Conservation (phyloP, 805 yeast genomes). For the Kluyveromyces wickerhamii region DNA sequence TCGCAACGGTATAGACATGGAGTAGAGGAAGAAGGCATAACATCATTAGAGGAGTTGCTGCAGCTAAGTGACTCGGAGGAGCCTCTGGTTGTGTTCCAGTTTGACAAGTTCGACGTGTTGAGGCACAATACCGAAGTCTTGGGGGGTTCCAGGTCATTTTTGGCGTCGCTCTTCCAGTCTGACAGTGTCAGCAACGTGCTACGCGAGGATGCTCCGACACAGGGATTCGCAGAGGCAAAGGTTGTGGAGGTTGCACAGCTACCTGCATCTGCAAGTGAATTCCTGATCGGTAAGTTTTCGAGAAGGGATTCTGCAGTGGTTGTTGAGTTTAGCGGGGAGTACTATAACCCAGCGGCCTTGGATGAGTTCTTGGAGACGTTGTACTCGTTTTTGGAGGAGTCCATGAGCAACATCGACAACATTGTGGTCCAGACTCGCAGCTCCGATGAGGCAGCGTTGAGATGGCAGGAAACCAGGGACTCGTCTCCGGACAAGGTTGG, state of each 20-base stretch:
- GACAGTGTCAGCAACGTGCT: constrained; percentile 11
- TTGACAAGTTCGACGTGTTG: constrained; percentile 14
- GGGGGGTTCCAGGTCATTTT: constrained; percentile 12
- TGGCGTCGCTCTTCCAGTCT: constrained; percentile 15
- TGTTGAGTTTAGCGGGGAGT: constrained; percentile 17
- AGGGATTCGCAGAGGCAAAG: constrained; percentile 2
- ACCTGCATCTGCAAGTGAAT: constrained; percentile 15
- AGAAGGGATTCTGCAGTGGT: constrained; percentile 16
- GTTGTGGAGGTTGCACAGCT: constrained; percentile 9
- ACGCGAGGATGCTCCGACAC: constrained; percentile 8
- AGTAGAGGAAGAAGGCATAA: constrained; percentile 7
- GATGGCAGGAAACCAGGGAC: background rate
- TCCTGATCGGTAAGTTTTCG: constrained; percentile 15
- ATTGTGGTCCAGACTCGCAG: constrained; percentile 11
- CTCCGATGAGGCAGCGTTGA: background rate
- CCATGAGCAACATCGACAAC: constrained; percentile 14
- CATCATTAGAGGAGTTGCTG: constrained; percentile 5
- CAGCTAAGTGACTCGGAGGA: constrained; percentile 7
- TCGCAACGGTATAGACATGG: constrained; percentile 9
- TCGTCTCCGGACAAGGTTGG: background rate
- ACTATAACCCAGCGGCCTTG: constrained; percentile 18
- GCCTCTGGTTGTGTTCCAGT: constrained; percentile 22
- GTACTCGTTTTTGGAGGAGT: constrained; percentile 18
- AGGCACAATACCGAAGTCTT: constrained; percentile 9
- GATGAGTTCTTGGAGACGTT: constrained; percentile 24